Percentiles rank a stretch among this genome's conserved stretches.
phyloP scores from a whole-genome alignment of 2,329 filamentous ascomycete genomes.

The Emergomyces orientalis region DNA sequence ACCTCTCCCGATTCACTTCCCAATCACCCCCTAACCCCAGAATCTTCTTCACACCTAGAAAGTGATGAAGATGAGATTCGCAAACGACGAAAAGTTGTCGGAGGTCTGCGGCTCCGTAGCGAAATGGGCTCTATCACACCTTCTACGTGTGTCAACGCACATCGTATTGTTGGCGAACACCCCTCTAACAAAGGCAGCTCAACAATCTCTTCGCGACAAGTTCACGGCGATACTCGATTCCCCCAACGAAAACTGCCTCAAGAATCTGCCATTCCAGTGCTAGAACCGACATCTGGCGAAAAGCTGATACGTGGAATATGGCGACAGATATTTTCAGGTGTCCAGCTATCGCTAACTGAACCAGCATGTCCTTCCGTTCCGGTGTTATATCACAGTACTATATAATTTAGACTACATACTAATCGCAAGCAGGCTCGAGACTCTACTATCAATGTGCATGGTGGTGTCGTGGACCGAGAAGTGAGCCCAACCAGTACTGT shows the following conservation, averaged over 20 bases:
- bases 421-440: slow-evolving; percentile 1
- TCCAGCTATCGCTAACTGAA: slow-evolving; percentile 15
- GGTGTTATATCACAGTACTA: neutral
- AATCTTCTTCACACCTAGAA: slow-evolving; percentile 8
- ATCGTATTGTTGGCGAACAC: neutral
- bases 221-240: slow-evolving; percentile 22
- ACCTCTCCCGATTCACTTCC: neutral
- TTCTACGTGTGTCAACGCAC: neutral
- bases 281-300: slow-evolving; percentile 41
- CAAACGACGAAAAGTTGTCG: slow-evolving; percentile 25
- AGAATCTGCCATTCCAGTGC: slow-evolving; percentile 30
- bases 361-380: slow-evolving; percentile 13
- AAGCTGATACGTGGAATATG: slow-evolving; percentile 44
- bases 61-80: slow-evolving; percentile 9
- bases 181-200: neutral
- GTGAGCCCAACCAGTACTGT: neutral
- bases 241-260: slow-evolving; percentile 19
- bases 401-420: neutral
- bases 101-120: slow-evolving; percentile 23
- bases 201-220: slow-evolving; percentile 17
- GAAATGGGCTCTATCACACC: neutral
- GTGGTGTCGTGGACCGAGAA: slow-evolving; percentile 6
- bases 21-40: neutral
- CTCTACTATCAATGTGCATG: slow-evolving; percentile 2
- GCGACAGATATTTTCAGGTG: slow-evolving; percentile 37